A percentile compares a stretch with the other conserved stretches of the same genome.
Conservation (phyloP, 2,329 filamentous ascomycete genomes). For the Dryadomyces quercivorus region DNA sequence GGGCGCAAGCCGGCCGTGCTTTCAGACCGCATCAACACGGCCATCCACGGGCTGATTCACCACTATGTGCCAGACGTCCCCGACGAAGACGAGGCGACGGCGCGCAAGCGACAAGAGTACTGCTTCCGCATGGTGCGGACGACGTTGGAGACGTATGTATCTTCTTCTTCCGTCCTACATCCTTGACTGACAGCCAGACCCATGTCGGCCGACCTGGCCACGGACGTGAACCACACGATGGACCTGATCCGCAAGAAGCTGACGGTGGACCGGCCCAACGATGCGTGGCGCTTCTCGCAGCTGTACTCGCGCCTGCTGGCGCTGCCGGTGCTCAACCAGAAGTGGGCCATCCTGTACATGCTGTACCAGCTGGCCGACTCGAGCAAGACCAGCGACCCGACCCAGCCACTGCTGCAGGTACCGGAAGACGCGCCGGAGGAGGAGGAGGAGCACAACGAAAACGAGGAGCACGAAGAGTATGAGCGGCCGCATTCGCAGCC, state of each 20-base stretch:
- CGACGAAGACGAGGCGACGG: constrained; percentile 53
- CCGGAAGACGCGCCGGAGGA: neutral
- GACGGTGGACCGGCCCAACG: constrained; percentile 62
- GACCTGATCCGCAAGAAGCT: constrained; percentile 86
- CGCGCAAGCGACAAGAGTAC: constrained; percentile 57
- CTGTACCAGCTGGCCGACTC: constrained; percentile 72
- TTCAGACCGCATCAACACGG: constrained; percentile 60
- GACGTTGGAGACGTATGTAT: constrained; percentile 37
- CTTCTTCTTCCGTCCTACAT: neutral
- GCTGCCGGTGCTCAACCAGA: constrained; percentile 86
- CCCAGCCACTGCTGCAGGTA: constrained; percentile 27
- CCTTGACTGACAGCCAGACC: constrained; percentile 3
- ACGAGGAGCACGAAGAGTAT: neutral
- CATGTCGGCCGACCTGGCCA: constrained; percentile 40
- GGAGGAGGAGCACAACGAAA: constrained; percentile 1
- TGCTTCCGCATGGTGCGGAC: constrained; percentile 38
- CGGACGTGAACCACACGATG: constrained; percentile 81
- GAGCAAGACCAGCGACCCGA: constrained; percentile 40
- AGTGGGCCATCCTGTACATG: constrained; percentile 93
- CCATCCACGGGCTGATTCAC: constrained; percentile 66
- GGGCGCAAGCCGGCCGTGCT: constrained; percentile 40
- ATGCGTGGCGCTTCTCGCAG: constrained; percentile 78
- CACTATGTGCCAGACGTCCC: constrained; percentile 57
- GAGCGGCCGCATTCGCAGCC: constrained; percentile 13
- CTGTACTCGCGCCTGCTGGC: constrained; percentile 80